Conservation (phyloP, 2,329 filamentous ascomycete species). For the Colletotrichum caudatum region DNA sequence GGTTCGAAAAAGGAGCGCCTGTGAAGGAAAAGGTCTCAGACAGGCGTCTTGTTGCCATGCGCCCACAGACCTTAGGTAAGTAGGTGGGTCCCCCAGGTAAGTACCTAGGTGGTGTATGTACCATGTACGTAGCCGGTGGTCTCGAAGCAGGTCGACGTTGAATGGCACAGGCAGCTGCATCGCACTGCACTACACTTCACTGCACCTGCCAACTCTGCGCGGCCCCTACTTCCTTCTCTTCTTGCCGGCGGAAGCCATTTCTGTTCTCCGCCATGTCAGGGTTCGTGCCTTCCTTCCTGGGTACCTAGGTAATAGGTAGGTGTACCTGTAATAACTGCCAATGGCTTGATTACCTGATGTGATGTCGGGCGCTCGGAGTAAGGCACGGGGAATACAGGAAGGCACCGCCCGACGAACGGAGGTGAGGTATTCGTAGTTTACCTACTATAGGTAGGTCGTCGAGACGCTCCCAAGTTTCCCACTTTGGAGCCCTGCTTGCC, state of each 20-base stretch:
- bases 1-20: background rate
- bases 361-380: constrained; percentile 31
- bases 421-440: background rate
- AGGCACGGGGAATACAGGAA: constrained; percentile 20
- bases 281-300: background rate
- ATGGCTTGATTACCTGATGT: background rate
- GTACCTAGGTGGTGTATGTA: background rate
- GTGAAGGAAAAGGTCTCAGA: background rate
- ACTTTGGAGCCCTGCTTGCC: constrained; percentile 16
- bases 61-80: background rate
- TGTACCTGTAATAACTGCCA: background rate
- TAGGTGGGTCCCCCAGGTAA: no score
- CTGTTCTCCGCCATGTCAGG: background rate
- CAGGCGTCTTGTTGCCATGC: background rate
- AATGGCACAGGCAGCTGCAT: constrained; percentile 9
- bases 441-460: background rate
- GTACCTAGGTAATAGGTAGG: background rate
- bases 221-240: background rate
- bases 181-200: background rate
- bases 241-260: constrained; percentile 5
- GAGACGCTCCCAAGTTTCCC: constrained; percentile 25
- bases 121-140: no score
- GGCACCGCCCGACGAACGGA: constrained; percentile 26
- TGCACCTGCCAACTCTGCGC: constrained; percentile 15
- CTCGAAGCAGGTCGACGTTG: background rate